A percentile compares a stretch with the other conserved stretches of the same genome.
Conservation (phyloP, 139 green algal species). For the Micractinium conductrix region DNA sequence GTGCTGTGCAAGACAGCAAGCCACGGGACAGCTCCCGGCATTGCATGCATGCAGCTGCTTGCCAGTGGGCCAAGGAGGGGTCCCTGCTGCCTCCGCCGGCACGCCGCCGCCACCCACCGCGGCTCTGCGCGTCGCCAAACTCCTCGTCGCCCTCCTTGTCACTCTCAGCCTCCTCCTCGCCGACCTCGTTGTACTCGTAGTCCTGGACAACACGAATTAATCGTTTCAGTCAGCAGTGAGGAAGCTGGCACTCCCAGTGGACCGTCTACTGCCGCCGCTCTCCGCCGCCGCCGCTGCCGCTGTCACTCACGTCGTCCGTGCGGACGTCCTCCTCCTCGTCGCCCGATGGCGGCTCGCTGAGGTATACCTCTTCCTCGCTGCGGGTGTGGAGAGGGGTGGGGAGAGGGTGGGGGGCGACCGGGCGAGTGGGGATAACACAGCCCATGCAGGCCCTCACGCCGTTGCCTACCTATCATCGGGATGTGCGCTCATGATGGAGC, state of each 20-base stretch:
- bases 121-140: conserved; percentile 25
- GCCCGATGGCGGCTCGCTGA: conserved; percentile 38
- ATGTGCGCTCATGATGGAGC: not conserved
- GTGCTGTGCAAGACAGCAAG: not conserved
- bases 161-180: conserved; percentile 8
- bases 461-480: not conserved
- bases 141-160: conserved; percentile 4
- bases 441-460: not conserved
- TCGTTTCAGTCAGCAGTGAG: not conserved
- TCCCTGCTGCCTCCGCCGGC: too few relatives aligned
- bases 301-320: conserved; percentile 42
- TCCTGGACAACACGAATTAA: not conserved
- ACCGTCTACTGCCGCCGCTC: not conserved
- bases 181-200: conserved; percentile 40
- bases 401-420: not conserved
- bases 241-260: too few relatives aligned
- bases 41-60: too few relatives aligned
- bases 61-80: not conserved
- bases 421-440: not conserved
- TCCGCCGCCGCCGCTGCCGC: not conserved
- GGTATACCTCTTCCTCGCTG: conserved; percentile 48
- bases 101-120: not conserved
- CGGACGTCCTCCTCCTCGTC: conserved; percentile 33
- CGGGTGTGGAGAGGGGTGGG: not conserved
- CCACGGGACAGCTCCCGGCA: not conserved